Evolutionary conservation across 2,329 filamentous ascomycete genomes (phyloP).

Genomic region (Salinomyces thailandicus): DNA sequence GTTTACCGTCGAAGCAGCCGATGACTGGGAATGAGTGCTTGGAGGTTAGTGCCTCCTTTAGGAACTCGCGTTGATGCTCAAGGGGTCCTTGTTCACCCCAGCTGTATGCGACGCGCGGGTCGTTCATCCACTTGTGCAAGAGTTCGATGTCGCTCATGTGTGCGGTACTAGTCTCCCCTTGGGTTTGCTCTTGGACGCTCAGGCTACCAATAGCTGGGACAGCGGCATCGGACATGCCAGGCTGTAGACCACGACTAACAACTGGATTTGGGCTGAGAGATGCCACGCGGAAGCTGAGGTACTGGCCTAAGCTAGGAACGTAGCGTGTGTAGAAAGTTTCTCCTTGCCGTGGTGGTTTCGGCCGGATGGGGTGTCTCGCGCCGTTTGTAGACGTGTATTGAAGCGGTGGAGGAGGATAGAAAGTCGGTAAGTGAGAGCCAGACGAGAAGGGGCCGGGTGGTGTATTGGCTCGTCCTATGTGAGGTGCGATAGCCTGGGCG

Average conservation of each 20-base stretch:
- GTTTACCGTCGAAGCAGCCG: conserved; percentile 86
- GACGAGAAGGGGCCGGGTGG: conserved; percentile 64
- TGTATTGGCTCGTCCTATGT: conserved; percentile 14
- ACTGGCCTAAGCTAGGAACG: conserved; percentile 70
- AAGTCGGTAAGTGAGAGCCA: conserved; percentile 76
- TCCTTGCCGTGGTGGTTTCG: conserved; percentile 80
- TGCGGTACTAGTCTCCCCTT: conserved; percentile 8
- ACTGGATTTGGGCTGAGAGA: conserved; percentile 55
- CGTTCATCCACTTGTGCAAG: conserved; percentile 79
- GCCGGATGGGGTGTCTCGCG: conserved; percentile 73
- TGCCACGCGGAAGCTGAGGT: conserved; percentile 79
- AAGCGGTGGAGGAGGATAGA: conserved; percentile 72
- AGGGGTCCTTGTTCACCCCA: conserved; percentile 61
- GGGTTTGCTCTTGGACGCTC: neutral
- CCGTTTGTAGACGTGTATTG: conserved; percentile 72
- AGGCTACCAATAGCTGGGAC: conserved; percentile 3
- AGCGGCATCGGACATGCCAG: conserved; percentile 1
- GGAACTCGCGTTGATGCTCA: conserved; percentile 53
- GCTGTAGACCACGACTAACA: conserved; percentile 50
- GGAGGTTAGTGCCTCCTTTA: conserved; percentile 53
- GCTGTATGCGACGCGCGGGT: conserved; percentile 69
- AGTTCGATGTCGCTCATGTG: conserved; percentile 51
- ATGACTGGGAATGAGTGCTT: conserved; percentile 82
- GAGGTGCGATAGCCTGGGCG: conserved; percentile 7
- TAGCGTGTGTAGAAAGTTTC: conserved; percentile 86